A percentile compares a stretch with the other conserved stretches of the same genome.
Evolutionary conservation across 352 stramenopile genomes (phyloP).

Genomic region (Blastocystis sp.): DNA sequence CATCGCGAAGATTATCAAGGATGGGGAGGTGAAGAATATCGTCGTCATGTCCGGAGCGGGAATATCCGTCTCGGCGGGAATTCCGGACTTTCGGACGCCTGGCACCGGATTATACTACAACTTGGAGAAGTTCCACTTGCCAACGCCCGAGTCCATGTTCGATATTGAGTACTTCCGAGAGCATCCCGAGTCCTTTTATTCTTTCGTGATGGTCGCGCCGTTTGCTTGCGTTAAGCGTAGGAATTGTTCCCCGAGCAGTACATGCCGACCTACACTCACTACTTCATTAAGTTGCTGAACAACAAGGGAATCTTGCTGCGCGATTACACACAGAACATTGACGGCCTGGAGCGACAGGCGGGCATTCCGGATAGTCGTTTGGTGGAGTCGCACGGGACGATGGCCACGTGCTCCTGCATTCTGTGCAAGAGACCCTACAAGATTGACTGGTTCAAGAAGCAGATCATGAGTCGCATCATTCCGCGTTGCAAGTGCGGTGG

Average conservation of each 20-base stretch:
- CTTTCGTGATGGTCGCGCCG: conserved; percentile 80
- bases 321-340: conserved; percentile 96
- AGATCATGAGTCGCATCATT: conserved; percentile 69
- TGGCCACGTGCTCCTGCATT: conserved; percentile 85
- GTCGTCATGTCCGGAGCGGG: conserved; percentile 86
- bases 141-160: conserved; percentile 93
- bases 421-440: conserved; percentile 75
- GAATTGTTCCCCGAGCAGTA: conserved; percentile 80
- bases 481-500: conserved; percentile 79
- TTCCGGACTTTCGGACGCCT: conserved; percentile 91
- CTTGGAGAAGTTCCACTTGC: conserved; percentile 80
- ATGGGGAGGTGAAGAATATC: conserved; percentile 79
- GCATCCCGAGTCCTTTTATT: conserved; percentile 91
- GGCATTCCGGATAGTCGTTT: conserved; percentile 81
- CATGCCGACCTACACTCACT: conserved; percentile 86
- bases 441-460: conserved; percentile 69
- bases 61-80: conserved; percentile 91
- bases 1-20: conserved; percentile 77
- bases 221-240: conserved; percentile 44
- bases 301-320: conserved; percentile 85
- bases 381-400: conserved; percentile 89
- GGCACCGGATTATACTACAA: conserved; percentile 81
- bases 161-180: conserved; percentile 93
- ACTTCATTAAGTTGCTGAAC: conserved; percentile 87
- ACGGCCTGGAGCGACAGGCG: conserved; percentile 86